Percentiles rank a stretch among this genome's conserved stretches.
Evolutionary conservation across 306 rosid genomes (phyloP).

Genomic region (Delonix regia): DNA sequence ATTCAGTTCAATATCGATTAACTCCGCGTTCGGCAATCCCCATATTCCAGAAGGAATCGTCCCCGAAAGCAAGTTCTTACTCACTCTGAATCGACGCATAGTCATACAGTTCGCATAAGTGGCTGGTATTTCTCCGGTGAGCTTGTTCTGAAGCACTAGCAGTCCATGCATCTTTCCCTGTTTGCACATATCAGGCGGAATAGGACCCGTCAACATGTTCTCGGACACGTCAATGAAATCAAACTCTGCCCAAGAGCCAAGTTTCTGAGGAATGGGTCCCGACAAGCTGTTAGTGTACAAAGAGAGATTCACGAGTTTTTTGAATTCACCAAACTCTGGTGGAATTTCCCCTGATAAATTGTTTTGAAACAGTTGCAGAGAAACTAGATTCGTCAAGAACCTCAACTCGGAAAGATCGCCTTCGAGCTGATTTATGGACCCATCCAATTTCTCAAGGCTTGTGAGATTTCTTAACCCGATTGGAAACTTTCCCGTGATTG

Average conservation of each 20-base stretch:
- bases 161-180: constrained; percentile 61
- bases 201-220: constrained; percentile 67
- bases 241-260: constrained; percentile 74
- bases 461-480: constrained; percentile 58
- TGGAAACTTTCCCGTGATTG: constrained; percentile 69
- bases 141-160: constrained; percentile 71
- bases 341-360: constrained; percentile 67
- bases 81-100: constrained; percentile 66
- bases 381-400: constrained; percentile 47
- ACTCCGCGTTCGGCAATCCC: constrained; percentile 66
- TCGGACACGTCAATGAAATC: constrained; percentile 77
- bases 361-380: constrained; percentile 66
- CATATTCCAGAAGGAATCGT: constrained; percentile 66
- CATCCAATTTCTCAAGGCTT: constrained; percentile 57
- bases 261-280: constrained; percentile 72
- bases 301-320: constrained; percentile 55
- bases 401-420: constrained; percentile 69
- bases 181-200: constrained; percentile 86
- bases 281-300: constrained; percentile 64
- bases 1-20: constrained; percentile 71
- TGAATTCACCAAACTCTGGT: constrained; percentile 71
- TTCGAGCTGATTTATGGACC: constrained; percentile 55
- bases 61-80: constrained; percentile 74
- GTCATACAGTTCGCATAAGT: constrained; percentile 59
- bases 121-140: constrained; percentile 77